These are phyloP conservation scores for Ambrosia hybrid DNA, from an alignment of 140 eudicot genomes.

Conservation along the genomic window DNA sequence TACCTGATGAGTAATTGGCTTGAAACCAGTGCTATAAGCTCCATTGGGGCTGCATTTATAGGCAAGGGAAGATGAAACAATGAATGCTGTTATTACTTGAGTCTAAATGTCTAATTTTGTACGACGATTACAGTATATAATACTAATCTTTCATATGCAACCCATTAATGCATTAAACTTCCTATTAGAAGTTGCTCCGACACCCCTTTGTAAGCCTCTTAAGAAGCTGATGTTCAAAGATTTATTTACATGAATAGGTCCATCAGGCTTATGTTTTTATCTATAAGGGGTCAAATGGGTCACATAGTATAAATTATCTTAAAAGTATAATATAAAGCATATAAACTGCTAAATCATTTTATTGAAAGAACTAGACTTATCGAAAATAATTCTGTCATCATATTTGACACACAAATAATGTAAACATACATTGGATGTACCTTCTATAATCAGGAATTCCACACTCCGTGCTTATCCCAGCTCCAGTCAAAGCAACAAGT, in stretches of 20 bases:
- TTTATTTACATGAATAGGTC: neutral
- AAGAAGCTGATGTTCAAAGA: neutral
- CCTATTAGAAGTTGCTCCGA: neutral
- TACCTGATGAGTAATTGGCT: slow-evolving; percentile 97
- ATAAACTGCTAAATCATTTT: neutral
- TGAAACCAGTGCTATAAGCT: slow-evolving; percentile 95
- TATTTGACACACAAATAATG: neutral
- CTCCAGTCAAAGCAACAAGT: slow-evolving; percentile 85
- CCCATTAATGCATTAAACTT: neutral
- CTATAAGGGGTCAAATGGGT: neutral
- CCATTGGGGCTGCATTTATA: slow-evolving; percentile 80
- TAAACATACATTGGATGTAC: slow-evolving; percentile 29
- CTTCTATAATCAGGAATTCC: slow-evolving; percentile 99
- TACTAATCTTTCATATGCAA: neutral
- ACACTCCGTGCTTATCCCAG: slow-evolving; percentile 93
- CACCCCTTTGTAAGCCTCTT: neutral
- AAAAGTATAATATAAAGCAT: neutral
- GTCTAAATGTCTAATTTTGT: neutral
- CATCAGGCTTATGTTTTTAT: neutral
- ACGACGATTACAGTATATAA: neutral
- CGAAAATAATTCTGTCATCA: neutral
- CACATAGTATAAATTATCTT: too few species aligned
- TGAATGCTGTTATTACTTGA: neutral
- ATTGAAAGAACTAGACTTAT: neutral
- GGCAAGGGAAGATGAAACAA: neutral